These are phyloP conservation scores for Fusarium temperatum DNA, from an alignment of 2,329 filamentous ascomycete genomes.

Conservation along the genomic window DNA sequence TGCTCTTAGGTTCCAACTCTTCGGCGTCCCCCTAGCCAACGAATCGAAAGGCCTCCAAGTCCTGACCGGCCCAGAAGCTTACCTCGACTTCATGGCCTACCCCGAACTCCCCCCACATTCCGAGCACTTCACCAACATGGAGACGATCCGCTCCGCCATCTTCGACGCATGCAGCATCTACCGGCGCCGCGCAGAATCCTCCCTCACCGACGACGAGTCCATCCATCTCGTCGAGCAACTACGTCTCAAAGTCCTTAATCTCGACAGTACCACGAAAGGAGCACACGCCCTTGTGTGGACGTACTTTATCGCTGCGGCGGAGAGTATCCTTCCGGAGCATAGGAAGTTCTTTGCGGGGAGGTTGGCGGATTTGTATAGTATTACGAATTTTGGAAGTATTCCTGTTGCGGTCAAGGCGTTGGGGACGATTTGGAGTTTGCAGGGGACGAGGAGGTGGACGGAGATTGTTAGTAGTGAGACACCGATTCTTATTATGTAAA, in stretches of 20 bases:
- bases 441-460: slow-evolving; percentile 40
- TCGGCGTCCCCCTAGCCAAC: slow-evolving; percentile 42
- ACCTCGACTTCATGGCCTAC: slow-evolving; percentile 43
- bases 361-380: slow-evolving; percentile 42
- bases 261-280: slow-evolving; percentile 44
- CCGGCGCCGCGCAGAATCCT: slow-evolving; percentile 36
- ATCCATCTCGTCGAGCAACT: slow-evolving; percentile 45
- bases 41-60: slow-evolving; percentile 41
- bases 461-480: slow-evolving; percentile 42
- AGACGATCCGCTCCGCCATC: slow-evolving; percentile 38
- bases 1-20: slow-evolving; percentile 42
- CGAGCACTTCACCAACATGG: slow-evolving; percentile 29
- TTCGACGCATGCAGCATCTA: slow-evolving; percentile 42
- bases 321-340: slow-evolving; percentile 48
- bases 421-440: slow-evolving; percentile 46
- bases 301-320: slow-evolving; percentile 52
- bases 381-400: slow-evolving; percentile 51
- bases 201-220: slow-evolving; percentile 31
- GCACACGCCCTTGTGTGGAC: slow-evolving; percentile 53
- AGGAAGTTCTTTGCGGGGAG: slow-evolving; percentile 48
- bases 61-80: slow-evolving; percentile 31
- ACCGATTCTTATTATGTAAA: slow-evolving; percentile 44
- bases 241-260: slow-evolving; percentile 40
- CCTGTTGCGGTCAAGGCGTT: slow-evolving; percentile 47
- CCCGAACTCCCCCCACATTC: slow-evolving; percentile 31